Conservation (phyloP, 1,284 basidiomycete genomes). For the Ceratobasidium sp. region DNA sequence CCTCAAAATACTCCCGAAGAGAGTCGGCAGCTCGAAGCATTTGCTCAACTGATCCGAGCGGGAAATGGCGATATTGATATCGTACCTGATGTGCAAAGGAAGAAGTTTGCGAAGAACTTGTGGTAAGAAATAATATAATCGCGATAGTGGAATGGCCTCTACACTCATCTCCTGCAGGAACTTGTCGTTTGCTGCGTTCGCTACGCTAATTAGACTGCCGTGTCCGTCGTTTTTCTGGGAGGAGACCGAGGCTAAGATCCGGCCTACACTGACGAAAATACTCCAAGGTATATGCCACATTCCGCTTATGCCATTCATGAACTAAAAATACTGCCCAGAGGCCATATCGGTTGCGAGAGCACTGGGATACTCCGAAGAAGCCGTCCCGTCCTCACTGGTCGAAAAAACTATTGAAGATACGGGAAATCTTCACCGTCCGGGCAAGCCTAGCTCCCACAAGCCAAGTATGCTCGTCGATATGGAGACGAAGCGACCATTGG, state of each 20-base stretch:
- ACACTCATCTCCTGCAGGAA: constrained; percentile 56
- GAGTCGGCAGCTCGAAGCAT: constrained; percentile 51
- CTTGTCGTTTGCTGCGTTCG: constrained; percentile 64
- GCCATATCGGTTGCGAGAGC: constrained; percentile 61
- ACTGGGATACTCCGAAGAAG: constrained; percentile 51
- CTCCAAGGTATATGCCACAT: constrained; percentile 56
- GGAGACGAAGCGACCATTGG: constrained; percentile 65
- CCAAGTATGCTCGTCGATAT: constrained; percentile 73
- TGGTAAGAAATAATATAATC: constrained; percentile 53
- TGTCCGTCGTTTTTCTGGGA: constrained; percentile 62
- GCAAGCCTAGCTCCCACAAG: constrained; percentile 60
- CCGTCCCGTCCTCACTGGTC: constrained; percentile 60
- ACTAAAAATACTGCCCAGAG: constrained; percentile 61
- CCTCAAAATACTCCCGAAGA: constrained; percentile 56
- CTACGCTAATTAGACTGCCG: constrained; percentile 64
- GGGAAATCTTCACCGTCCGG: constrained; percentile 54
- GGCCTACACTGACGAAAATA: constrained; percentile 52
- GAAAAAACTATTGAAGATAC: constrained; percentile 59
- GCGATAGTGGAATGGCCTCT: neutral
- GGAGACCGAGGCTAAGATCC: constrained; percentile 45
- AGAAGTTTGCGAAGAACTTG: constrained; percentile 72
- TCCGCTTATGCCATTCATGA: constrained; percentile 58
- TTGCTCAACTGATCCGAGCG: constrained; percentile 61
- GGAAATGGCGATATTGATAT: constrained; percentile 64
- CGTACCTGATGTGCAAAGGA: constrained; percentile 68